Conservation (phyloP, 805 yeast species). For the Jamesozyma hellenica region DNA sequence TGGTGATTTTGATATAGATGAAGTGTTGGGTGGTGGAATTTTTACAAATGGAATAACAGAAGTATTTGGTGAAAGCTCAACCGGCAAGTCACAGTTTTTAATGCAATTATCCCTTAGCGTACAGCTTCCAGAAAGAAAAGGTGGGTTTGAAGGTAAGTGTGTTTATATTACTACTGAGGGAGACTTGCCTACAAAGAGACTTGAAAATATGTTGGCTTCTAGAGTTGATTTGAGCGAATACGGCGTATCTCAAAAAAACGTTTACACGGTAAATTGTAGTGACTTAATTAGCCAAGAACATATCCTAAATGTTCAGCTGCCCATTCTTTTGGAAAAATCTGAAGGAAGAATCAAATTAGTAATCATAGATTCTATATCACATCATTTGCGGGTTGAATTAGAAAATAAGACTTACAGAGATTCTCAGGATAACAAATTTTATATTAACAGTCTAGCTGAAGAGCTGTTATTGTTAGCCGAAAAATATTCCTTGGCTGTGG, state of each 20-base stretch:
- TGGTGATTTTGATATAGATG: slow-evolving; percentile 44
- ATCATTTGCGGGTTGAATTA: slow-evolving; percentile 61
- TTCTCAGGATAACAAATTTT: slow-evolving; percentile 34
- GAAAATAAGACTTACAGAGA: slow-evolving; percentile 31
- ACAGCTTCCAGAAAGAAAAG: slow-evolving; percentile 38
- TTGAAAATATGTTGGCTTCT: slow-evolving; percentile 39
- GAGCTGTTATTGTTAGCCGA: slow-evolving; percentile 42
- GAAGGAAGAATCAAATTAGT: slow-evolving; percentile 40
- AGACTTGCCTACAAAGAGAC: slow-evolving; percentile 53
- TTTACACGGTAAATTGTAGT: slow-evolving; percentile 48
- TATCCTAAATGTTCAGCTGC: slow-evolving; percentile 58
- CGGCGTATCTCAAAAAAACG: slow-evolving; percentile 32
- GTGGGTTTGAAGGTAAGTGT: slow-evolving; percentile 43
- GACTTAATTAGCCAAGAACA: slow-evolving; percentile 70
- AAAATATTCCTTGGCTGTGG: slow-evolving; percentile 44
- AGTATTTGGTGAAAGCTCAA: slow-evolving; percentile 72
- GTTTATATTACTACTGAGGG: slow-evolving; percentile 77
- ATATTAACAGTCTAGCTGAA: slow-evolving; percentile 36
- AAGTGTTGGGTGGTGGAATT: slow-evolving; percentile 46
- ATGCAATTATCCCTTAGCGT: slow-evolving; percentile 55
- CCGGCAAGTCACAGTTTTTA: slow-evolving; percentile 77
- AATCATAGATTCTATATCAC: slow-evolving; percentile 74
- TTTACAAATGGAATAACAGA: slow-evolving; percentile 53
- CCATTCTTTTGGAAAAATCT: slow-evolving; percentile 38
- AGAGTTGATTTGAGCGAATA: slow-evolving; percentile 25